A percentile compares a stretch with the other conserved stretches of the same genome.
These are phyloP conservation scores for sweet orange (Citrus sinensis) DNA, from an alignment of 345 rosid genomes.

Conservation along the genomic window DVS_A1.0 CM039164.1:3888001-3888500, in stretches of 20 bases:
- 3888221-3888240: conserved; percentile 41
- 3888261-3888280: conserved; percentile 70
- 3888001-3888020: conserved; percentile 40
- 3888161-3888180: conserved; percentile 42
- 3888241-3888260: conserved; percentile 61
- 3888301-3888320: conserved; percentile 76
- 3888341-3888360: conserved; percentile 67
- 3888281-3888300: conserved; percentile 85
- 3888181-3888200: conserved; percentile 60
- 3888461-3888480: conserved; percentile 48
- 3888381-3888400: conserved; percentile 43
- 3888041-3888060: conserved; percentile 38
- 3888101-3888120: conserved; percentile 99
- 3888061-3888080: conserved; percentile 43
- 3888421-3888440: conserved; percentile 54
- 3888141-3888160: conserved; percentile 59
- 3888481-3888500: conserved; percentile 43
- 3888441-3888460: conserved; percentile 46
- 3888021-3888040: conserved; percentile 35
- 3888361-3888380: conserved; percentile 51
- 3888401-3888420: conserved; percentile 35
- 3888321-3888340: conserved; percentile 78
- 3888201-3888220: conserved; percentile 51
- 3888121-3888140: conserved; percentile 90
- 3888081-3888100: conserved; percentile 93